Conservation (phyloP, 2,329 filamentous ascomycete species). For the Beauveria medogensis region DNA sequence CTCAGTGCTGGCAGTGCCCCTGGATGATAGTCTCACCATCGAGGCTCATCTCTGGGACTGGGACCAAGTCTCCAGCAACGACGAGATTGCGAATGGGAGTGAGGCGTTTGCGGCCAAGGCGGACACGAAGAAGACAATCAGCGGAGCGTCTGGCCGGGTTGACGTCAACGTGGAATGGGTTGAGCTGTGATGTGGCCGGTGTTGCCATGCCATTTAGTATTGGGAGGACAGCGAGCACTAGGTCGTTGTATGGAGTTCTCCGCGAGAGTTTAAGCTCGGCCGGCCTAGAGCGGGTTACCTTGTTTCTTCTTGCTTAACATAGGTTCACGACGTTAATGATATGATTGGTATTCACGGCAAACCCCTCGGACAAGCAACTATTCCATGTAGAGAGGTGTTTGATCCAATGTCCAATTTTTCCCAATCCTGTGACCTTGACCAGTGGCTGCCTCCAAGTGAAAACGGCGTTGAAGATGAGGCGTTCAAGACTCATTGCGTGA, state of each 20-base stretch:
- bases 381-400: too few species aligned
- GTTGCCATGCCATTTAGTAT: neutral
- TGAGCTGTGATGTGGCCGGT: neutral
- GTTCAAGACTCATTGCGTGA: too few species aligned
- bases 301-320: too few species aligned
- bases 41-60: neutral
- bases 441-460: too few species aligned
- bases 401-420: too few species aligned
- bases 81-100: neutral
- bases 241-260: neutral
- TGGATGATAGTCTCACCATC: neutral
- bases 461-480: too few species aligned
- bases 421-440: too few species aligned
- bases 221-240: neutral
- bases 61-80: neutral
- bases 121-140: neutral
- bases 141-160: neutral
- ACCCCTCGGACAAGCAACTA: too few species aligned
- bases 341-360: too few species aligned
- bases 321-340: too few species aligned
- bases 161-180: neutral
- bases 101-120: neutral
- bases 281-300: neutral
- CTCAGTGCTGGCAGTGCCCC: neutral
- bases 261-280: neutral